Conservation (phyloP, 768 basidiomycete species). For the Dioszegia aurantiaca region DNA sequence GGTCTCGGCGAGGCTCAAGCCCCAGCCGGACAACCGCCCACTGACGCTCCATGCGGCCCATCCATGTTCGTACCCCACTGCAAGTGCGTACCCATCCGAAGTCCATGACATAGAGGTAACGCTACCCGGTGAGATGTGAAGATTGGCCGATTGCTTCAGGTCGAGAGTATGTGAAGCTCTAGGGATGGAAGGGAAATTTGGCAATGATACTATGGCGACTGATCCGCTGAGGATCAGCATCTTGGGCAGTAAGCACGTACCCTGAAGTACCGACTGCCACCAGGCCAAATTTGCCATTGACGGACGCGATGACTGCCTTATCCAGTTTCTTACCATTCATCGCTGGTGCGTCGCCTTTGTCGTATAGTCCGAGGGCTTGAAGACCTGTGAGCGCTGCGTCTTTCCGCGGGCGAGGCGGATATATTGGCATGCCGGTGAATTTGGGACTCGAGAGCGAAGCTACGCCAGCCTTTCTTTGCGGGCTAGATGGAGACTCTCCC, state of each 20-base stretch:
- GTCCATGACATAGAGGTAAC: conserved; percentile 72
- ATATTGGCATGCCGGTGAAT: conserved; percentile 7
- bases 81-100: conserved; percentile 90
- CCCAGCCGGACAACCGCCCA: conserved; percentile 78
- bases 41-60: conserved; percentile 90
- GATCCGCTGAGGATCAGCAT: conserved; percentile 57
- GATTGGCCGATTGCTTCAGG: conserved; percentile 28
- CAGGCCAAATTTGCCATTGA: conserved; percentile 78
- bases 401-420: background rate
- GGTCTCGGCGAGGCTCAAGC: conserved; percentile 64
- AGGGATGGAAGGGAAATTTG: conserved; percentile 60
- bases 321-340: background rate
- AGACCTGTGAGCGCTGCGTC: background rate
- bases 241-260: conserved; percentile 52
- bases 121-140: conserved; percentile 39
- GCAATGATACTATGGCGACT: conserved; percentile 68
- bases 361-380: conserved; percentile 9
- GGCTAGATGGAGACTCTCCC: background rate
- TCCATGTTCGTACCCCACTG: conserved; percentile 83
- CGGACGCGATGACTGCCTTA: conserved; percentile 55
- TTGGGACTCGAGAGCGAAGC: background rate
- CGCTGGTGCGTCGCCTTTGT: background rate
- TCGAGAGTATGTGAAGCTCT: conserved; percentile 63
- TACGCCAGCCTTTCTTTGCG: background rate
- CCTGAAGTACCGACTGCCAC: conserved; percentile 73